Conservation (phyloP, 306 rosid species). For the Gleditsia sinensis region DNA sequence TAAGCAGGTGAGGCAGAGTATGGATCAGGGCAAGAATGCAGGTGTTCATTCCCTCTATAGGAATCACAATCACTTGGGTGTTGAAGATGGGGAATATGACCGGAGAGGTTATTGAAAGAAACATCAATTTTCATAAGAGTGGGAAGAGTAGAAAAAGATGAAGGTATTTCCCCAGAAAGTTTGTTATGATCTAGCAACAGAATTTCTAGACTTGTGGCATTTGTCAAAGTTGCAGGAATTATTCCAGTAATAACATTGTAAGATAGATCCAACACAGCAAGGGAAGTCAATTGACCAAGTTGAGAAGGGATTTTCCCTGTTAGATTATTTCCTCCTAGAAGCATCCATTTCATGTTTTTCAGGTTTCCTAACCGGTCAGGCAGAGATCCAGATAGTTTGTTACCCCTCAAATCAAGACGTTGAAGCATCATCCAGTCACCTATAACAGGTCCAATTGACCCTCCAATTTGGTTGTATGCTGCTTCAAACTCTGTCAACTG, state of each 20-base stretch:
- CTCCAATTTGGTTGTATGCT: conserved; percentile 47
- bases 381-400: conserved; percentile 43
- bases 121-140: conserved; percentile 45
- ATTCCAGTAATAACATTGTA: conserved; percentile 41
- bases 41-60: conserved; percentile 44
- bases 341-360: conserved; percentile 49
- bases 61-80: conserved; percentile 41
- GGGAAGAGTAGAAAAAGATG: conserved; percentile 38
- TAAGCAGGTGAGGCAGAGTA: conserved; percentile 33
- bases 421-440: conserved; percentile 40
- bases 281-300: conserved; percentile 47
- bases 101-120: conserved; percentile 56
- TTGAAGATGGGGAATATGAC: conserved; percentile 54
- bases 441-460: conserved; percentile 38
- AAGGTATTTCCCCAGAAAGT: conserved; percentile 49
- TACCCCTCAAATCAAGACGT: conserved; percentile 46
- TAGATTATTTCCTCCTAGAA: conserved; percentile 47
- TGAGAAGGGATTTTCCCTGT: conserved; percentile 43
- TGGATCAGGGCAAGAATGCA: conserved; percentile 52
- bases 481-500: conserved; percentile 46
- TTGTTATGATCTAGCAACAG: conserved; percentile 52
- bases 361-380: conserved; percentile 45
- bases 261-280: conserved; percentile 45
- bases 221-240: conserved; percentile 43
- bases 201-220: conserved; percentile 39